These are phyloP conservation scores for Pseudocercospora pini-densiflorae DNA, from an alignment of 2,329 filamentous ascomycete species.

Conservation along the genomic window DNA sequence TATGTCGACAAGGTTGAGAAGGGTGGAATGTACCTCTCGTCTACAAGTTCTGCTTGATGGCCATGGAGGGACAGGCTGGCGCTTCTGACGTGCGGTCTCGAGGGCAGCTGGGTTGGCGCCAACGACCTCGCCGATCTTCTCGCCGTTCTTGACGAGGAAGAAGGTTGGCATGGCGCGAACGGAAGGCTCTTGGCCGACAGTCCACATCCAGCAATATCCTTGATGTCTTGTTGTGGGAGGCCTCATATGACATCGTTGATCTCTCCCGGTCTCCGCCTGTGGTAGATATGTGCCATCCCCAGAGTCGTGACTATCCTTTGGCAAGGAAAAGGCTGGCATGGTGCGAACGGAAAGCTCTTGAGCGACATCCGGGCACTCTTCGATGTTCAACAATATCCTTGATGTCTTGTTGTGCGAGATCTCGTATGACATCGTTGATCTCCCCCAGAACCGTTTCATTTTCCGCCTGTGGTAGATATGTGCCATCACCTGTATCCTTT, in stretches of 20 bases:
- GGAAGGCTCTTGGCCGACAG: slow-evolving; percentile 73
- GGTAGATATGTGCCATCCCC: slow-evolving; percentile 51
- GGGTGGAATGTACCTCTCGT: background rate
- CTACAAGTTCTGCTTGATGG: slow-evolving; percentile 45
- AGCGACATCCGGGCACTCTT: slow-evolving; percentile 75
- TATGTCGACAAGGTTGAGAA: too few relatives aligned
- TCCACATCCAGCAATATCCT: slow-evolving; percentile 56
- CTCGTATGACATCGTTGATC: slow-evolving; percentile 30
- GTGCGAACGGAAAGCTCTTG: slow-evolving; percentile 80
- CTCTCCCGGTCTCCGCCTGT: slow-evolving; percentile 31
- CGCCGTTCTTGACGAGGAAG: slow-evolving; percentile 78
- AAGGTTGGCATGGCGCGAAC: slow-evolving; percentile 79
- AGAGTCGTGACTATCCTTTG: slow-evolving; percentile 46
- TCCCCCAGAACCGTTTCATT: slow-evolving; percentile 29
- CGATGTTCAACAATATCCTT: slow-evolving; percentile 48
- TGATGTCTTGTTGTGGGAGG: slow-evolving; percentile 31
- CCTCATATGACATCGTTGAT: slow-evolving; percentile 33
- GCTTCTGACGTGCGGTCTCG: slow-evolving; percentile 41
- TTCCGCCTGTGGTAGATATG: slow-evolving; percentile 41
- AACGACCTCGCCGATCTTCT: slow-evolving; percentile 79
- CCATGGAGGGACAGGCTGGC: slow-evolving; percentile 23
- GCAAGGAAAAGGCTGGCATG: slow-evolving; percentile 33
- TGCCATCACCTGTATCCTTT: slow-evolving; percentile 51
- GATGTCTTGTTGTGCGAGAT: slow-evolving; percentile 32
- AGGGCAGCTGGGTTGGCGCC: slow-evolving; percentile 78